Evolutionary conservation across 345 rosid species (phyloP).

Genomic region (Hibiscus syriacus): DNA sequence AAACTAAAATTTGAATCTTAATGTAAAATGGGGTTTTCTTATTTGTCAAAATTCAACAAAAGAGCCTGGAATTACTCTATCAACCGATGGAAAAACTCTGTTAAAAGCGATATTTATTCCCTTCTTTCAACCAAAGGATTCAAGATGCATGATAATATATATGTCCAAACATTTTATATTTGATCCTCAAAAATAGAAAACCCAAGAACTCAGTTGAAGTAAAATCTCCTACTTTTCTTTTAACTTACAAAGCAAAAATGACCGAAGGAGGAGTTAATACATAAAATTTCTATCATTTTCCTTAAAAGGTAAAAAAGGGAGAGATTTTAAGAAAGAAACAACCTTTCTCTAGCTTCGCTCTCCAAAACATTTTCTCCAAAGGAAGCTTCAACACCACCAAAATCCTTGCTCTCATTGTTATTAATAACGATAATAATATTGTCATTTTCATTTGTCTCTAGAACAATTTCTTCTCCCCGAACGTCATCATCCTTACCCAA

Average conservation of each 20-base stretch:
- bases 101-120: background rate
- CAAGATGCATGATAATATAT: background rate
- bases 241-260: background rate
- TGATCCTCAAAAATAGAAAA: background rate
- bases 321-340: slow-evolving; percentile 1
- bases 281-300: background rate
- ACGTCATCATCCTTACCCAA: slow-evolving; percentile 11
- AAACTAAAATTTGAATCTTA: background rate
- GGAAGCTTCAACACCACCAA: slow-evolving; percentile 42
- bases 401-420: slow-evolving; percentile 13
- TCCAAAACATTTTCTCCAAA: slow-evolving; percentile 69
- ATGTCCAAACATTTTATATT: background rate
- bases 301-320: background rate
- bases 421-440: background rate
- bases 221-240: background rate
- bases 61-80: background rate
- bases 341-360: slow-evolving; percentile 63
- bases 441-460: slow-evolving; percentile 1
- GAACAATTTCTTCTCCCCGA: slow-evolving; percentile 8
- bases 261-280: background rate
- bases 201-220: background rate
- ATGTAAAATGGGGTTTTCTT: background rate
- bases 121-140: background rate
- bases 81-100: background rate
- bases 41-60: background rate